phyloP scores from a whole-genome alignment of 352 stramenopile species.

The Phytophthora chlamydospora region DNA sequence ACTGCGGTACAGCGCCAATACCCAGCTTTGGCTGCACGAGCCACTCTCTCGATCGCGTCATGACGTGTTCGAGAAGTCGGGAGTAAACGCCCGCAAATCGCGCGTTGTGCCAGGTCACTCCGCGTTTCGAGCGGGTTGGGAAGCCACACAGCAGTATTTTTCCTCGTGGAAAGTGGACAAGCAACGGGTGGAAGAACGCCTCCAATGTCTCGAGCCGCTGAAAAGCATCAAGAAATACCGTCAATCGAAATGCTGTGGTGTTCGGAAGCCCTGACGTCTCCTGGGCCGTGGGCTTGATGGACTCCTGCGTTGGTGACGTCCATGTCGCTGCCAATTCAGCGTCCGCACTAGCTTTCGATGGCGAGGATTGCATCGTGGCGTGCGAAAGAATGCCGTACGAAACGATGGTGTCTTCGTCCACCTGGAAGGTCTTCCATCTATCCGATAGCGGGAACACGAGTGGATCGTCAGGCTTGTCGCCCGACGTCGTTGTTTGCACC shows the following conservation, averaged over 20 bases:
- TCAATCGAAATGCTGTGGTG: constrained; percentile 54
- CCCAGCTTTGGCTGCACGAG: constrained; percentile 78
- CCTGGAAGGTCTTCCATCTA: constrained; percentile 46
- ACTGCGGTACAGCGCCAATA: constrained; percentile 64
- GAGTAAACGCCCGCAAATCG: constrained; percentile 51
- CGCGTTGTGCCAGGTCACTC: constrained; percentile 57
- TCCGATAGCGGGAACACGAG: constrained; percentile 50
- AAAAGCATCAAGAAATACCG: constrained; percentile 70
- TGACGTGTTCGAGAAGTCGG: constrained; percentile 58
- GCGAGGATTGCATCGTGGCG: constrained; percentile 25
- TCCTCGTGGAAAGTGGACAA: constrained; percentile 63
- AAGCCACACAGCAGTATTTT: constrained; percentile 75
- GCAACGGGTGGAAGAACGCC: constrained; percentile 59
- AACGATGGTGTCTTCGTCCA: constrained; percentile 52
- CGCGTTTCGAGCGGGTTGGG: constrained; percentile 41
- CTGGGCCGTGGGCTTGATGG: constrained; percentile 21
- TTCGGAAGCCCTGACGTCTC: constrained; percentile 4
- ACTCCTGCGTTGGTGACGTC: constrained; percentile 1
- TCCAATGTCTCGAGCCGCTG: constrained; percentile 67
- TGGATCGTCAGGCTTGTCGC: constrained; percentile 17
- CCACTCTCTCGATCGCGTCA: constrained; percentile 63
- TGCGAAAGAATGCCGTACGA: constrained; percentile 59
- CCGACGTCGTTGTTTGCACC: constrained; percentile 6
- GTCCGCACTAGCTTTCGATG: background rate
- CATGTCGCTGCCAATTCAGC: constrained; percentile 4